Evolutionary conservation across 768 basidiomycete genomes (phyloP).

Genomic region (Suillus plorans): DNA sequence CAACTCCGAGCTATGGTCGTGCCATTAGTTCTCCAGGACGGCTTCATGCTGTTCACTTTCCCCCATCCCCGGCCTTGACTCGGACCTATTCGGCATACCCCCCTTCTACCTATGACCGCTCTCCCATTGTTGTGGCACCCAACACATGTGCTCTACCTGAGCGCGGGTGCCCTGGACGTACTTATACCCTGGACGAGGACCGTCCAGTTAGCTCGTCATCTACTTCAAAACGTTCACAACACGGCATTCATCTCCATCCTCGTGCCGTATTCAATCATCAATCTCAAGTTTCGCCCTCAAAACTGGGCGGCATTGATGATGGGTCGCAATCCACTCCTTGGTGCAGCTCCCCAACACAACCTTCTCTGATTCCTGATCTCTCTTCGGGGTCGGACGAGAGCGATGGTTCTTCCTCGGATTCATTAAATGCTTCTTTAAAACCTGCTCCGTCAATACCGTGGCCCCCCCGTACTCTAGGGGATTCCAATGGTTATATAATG

Average conservation of each 20-base stretch:
- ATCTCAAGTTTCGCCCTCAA: constrained; percentile 1
- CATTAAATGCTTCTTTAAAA: constrained; percentile 10
- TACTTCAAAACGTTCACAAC: constrained; percentile 18
- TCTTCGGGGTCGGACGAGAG: constrained; percentile 65
- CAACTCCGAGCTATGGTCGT: constrained; percentile 20
- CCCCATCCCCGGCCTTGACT: constrained; percentile 37
- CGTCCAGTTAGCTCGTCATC: constrained; percentile 13
- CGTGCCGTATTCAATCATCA: constrained; percentile 31
- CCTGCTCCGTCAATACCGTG: constrained; percentile 24
- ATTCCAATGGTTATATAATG: constrained; percentile 7
- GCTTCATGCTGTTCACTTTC: constrained; percentile 50
- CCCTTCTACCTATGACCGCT: constrained; percentile 65
- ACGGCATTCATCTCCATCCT: constrained; percentile 47
- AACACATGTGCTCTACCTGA: constrained; percentile 77
- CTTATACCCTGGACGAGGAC: constrained; percentile 52
- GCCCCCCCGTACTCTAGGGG: constrained; percentile 15
- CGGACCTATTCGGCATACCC: constrained; percentile 44
- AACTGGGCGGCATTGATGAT: constrained; percentile 9
- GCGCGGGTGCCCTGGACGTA: constrained; percentile 74
- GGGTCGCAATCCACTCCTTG: constrained; percentile 14
- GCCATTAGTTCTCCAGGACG: constrained; percentile 22
- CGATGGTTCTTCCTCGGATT: constrained; percentile 46
- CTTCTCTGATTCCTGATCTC: constrained; percentile 59
- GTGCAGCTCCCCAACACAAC: constrained; percentile 28
- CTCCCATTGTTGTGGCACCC: constrained; percentile 71